Percentiles rank a stretch among this genome's conserved stretches.
Evolutionary conservation across 2,329 filamentous ascomycete species (phyloP).

Genomic region (Aspergillus terreus): DNA sequence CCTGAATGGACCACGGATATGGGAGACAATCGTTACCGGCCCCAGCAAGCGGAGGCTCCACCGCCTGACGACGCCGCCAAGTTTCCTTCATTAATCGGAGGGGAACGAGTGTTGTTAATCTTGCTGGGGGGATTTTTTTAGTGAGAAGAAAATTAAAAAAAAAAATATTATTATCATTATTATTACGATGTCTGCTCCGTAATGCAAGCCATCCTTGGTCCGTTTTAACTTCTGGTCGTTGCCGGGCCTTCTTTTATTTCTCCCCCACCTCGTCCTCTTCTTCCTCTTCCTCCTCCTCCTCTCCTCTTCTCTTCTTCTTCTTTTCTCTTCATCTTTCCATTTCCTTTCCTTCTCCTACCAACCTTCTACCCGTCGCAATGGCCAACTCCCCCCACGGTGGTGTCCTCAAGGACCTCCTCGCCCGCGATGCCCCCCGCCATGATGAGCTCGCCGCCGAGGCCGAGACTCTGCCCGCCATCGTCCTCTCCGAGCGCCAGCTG

Average conservation of each 20-base stretch:
- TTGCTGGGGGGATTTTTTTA: neutral
- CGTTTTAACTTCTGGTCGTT: slow-evolving; percentile 3
- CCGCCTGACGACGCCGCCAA: slow-evolving; percentile 9
- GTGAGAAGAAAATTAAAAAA: neutral
- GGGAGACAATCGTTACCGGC: neutral
- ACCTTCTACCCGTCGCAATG: slow-evolving; percentile 31
- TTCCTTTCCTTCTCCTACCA: slow-evolving; percentile 1
- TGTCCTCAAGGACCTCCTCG: slow-evolving; percentile 95
- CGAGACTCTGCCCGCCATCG: slow-evolving; percentile 77
- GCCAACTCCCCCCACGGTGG: slow-evolving; percentile 72
- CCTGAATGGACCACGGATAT: neutral
- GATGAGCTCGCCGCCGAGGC: slow-evolving; percentile 77
- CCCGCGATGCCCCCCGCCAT: slow-evolving; percentile 82
- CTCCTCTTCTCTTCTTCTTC: slow-evolving; percentile 1
- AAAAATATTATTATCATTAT: no score
- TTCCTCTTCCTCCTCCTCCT: neutral
- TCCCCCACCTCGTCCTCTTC: neutral
- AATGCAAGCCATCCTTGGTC: slow-evolving; percentile 5
- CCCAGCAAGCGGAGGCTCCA: slow-evolving; percentile 9
- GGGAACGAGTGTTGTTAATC: neutral
- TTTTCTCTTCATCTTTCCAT: slow-evolving; percentile 8
- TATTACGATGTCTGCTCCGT: no score
- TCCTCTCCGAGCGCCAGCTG: slow-evolving; percentile 87
- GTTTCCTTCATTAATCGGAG: neutral
- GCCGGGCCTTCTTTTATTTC: slow-evolving; percentile 1